phyloP scores from a whole-genome alignment of 83 land plant genomes.

The Picea abies region DNA sequence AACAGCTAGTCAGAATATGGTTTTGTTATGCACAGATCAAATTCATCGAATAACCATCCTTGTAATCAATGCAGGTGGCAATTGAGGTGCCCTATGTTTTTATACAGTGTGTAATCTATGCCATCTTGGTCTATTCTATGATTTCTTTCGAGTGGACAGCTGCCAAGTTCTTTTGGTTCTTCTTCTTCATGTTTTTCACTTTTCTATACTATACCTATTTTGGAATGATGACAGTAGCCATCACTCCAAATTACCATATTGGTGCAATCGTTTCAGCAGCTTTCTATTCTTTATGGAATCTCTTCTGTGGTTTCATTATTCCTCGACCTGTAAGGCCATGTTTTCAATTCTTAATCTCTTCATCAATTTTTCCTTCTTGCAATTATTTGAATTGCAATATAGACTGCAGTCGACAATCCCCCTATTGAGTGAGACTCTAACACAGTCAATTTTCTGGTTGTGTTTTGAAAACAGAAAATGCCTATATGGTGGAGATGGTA shows the following conservation, averaged over 20 bases:
- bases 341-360: background rate
- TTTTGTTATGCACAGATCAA: background rate
- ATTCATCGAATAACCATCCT: background rate
- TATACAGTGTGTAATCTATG: slow-evolving; percentile 40
- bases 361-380: no score
- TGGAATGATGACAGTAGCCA: slow-evolving; percentile 54
- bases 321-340: slow-evolving; percentile 29
- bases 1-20: background rate
- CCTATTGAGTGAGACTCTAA: background rate
- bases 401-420: slow-evolving; percentile 6
- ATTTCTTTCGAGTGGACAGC: slow-evolving; percentile 49
- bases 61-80: slow-evolving; percentile 31
- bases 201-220: slow-evolving; percentile 53
- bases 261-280: slow-evolving; percentile 37
- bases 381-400: no score
- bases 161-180: slow-evolving; percentile 50
- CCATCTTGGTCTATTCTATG: slow-evolving; percentile 38
- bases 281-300: slow-evolving; percentile 45
- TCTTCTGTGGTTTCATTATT: slow-evolving; percentile 37
- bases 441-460: background rate
- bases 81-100: slow-evolving; percentile 51
- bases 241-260: slow-evolving; percentile 46
- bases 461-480: slow-evolving; percentile 12
- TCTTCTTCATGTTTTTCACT: slow-evolving; percentile 44
- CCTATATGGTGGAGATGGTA: slow-evolving; percentile 40